Percentiles rank a stretch among this genome's conserved stretches.
Conservation (phyloP, 495 filamentous ascomycete species). For the Chlorociboria aeruginascens region DNA sequence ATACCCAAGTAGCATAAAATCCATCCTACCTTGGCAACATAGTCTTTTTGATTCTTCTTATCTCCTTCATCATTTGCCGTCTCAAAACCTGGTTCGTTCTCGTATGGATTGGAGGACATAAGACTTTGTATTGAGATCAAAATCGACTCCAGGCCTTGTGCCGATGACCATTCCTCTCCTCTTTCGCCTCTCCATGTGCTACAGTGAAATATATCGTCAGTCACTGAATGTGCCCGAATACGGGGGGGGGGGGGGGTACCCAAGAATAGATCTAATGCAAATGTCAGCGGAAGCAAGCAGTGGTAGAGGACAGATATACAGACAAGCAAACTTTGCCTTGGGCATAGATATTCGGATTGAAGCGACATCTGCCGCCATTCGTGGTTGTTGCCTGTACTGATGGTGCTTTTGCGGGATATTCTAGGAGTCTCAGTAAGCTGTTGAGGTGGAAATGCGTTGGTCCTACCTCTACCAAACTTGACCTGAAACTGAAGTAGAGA, state of each 20-base stretch:
- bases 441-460: background rate
- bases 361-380: conserved; percentile 73
- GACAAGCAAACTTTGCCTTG: conserved; percentile 86
- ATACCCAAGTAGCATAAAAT: background rate
- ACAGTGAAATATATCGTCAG: conserved; percentile 1
- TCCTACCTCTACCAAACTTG: conserved; percentile 52
- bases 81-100: conserved; percentile 93
- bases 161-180: conserved; percentile 91
- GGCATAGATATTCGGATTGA: conserved; percentile 96
- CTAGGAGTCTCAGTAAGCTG: conserved; percentile 27
- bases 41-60: conserved; percentile 64
- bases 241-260: conserved; percentile 38
- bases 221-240: conserved; percentile 11
- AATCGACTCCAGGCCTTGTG: conserved; percentile 89
- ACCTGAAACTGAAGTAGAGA: conserved; percentile 45
- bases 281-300: conserved; percentile 1
- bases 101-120: conserved; percentile 88
- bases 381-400: conserved; percentile 68
- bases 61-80: conserved; percentile 53
- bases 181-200: conserved; percentile 89
- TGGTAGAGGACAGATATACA: conserved; percentile 22
- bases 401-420: conserved; percentile 81
- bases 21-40: conserved; percentile 67
- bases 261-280: conserved; percentile 66
- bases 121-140: conserved; percentile 92